phyloP scores from a whole-genome alignment of 768 basidiomycete genomes.

The Tricholoma sp. region DNA sequence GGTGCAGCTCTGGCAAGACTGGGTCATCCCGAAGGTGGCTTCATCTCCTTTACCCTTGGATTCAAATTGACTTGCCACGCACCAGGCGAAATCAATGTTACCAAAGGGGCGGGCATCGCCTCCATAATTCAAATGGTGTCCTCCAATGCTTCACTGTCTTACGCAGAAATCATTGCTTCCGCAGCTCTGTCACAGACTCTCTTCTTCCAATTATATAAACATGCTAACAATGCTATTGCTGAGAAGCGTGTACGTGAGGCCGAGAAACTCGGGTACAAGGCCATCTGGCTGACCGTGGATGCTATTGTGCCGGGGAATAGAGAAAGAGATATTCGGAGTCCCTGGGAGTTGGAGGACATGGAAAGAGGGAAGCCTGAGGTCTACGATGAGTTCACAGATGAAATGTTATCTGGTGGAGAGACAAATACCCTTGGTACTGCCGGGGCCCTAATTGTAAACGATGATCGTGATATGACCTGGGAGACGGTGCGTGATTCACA shows the following conservation, averaged over 20 bases:
- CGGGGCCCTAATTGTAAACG: slow-evolving; percentile 58
- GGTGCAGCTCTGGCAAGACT: slow-evolving; percentile 82
- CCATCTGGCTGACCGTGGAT: slow-evolving; percentile 90
- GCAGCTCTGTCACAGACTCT: slow-evolving; percentile 52
- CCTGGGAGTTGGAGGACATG: slow-evolving; percentile 52
- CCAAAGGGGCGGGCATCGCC: slow-evolving; percentile 56
- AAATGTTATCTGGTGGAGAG: slow-evolving; percentile 25
- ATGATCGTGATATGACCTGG: slow-evolving; percentile 78
- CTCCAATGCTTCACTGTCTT: slow-evolving; percentile 68
- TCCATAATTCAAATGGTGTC: slow-evolving; percentile 86
- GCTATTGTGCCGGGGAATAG: slow-evolving; percentile 79
- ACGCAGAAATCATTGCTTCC: slow-evolving; percentile 54
- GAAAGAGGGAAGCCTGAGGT: slow-evolving; percentile 34
- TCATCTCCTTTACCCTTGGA: not conserved
- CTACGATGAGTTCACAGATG: slow-evolving; percentile 28
- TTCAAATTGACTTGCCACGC: not conserved
- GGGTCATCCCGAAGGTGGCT: slow-evolving; percentile 72
- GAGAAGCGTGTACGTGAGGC: slow-evolving; percentile 67
- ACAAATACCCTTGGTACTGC: slow-evolving; percentile 54
- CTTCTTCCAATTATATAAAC: slow-evolving; percentile 87
- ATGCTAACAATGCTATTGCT: slow-evolving; percentile 60
- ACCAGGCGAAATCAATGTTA: slow-evolving; percentile 79
- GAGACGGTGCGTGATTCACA: slow-evolving; percentile 40
- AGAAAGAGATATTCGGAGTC: slow-evolving; percentile 64
- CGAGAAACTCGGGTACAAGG: slow-evolving; percentile 72